Evolutionary conservation across 768 basidiomycete species (phyloP).

Genomic region (Mycena galericulata): DNA sequence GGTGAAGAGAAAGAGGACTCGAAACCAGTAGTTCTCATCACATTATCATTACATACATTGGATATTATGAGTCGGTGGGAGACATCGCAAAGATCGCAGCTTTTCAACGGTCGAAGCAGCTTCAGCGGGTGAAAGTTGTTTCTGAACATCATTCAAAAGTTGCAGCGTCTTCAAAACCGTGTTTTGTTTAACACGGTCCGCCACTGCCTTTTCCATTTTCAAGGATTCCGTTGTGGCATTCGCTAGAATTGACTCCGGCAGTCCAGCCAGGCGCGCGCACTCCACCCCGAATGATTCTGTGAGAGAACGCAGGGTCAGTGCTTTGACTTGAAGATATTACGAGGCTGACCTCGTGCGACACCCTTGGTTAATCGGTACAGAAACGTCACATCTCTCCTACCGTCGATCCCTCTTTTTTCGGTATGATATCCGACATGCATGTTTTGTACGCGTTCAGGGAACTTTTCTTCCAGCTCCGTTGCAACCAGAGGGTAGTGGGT

Average conservation of each 20-base stretch:
- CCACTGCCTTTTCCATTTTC: slow-evolving; percentile 50
- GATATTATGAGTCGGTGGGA: not conserved
- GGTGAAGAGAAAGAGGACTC: slow-evolving; percentile 53
- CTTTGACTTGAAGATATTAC: not conserved
- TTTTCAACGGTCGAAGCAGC: not conserved
- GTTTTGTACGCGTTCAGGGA: slow-evolving; percentile 74
- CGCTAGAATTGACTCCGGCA: slow-evolving; percentile 77
- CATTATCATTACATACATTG: not conserved
- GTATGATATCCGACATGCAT: slow-evolving; percentile 89
- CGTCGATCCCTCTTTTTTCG: slow-evolving; percentile 71
- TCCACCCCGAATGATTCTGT: slow-evolving; percentile 91
- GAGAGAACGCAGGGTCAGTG: not conserved
- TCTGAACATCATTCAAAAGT: slow-evolving; percentile 15
- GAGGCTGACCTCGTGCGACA: slow-evolving; percentile 65
- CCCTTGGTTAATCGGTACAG: slow-evolving; percentile 82
- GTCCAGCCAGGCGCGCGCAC: slow-evolving; percentile 88
- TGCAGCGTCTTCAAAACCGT: slow-evolving; percentile 54
- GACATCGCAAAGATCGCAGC: not conserved
- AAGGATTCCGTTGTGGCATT: slow-evolving; percentile 68
- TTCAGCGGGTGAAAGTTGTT: not conserved
- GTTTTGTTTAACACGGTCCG: slow-evolving; percentile 44
- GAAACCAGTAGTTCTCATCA: slow-evolving; percentile 47
- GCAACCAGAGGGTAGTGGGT: slow-evolving; percentile 94
- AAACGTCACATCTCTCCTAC: slow-evolving; percentile 86
- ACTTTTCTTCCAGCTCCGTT: slow-evolving; percentile 69